These are phyloP conservation scores for Beauveria pseudobassiana DNA, from an alignment of 2,329 filamentous ascomycete species.

Conservation along the genomic window DNA sequence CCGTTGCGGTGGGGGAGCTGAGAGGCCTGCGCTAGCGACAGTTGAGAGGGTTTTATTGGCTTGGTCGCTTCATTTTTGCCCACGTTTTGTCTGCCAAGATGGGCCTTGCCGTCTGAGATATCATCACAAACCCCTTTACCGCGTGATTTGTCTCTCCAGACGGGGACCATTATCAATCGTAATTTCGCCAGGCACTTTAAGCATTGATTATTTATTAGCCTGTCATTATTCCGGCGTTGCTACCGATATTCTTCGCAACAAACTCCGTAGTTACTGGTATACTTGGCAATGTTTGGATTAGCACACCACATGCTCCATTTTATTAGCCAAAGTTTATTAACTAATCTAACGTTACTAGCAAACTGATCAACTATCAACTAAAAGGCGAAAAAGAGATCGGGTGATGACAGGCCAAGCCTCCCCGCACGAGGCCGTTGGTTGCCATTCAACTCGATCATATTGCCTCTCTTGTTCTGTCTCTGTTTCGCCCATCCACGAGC, in stretches of 20 bases:
- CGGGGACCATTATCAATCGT: background rate
- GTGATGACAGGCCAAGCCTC: background rate
- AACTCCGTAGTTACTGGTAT: background rate
- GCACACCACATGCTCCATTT: too few relatives aligned
- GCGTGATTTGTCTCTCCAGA: background rate
- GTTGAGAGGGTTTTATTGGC: background rate
- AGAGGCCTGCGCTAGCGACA: background rate
- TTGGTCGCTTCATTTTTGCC: background rate
- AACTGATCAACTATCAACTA: background rate
- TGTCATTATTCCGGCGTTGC: too few relatives aligned
- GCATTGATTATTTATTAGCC: background rate
- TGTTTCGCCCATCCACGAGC: background rate
- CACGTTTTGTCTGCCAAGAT: background rate
- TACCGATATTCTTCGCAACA: too few relatives aligned
- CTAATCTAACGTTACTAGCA: too few relatives aligned
- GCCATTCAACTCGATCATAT: background rate
- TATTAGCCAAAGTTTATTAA: too few relatives aligned
- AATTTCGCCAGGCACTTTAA: background rate
- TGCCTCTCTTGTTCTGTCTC: background rate
- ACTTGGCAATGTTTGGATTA: background rate
- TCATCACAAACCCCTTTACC: background rate
- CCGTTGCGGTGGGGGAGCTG: too few relatives aligned
- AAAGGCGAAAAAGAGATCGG: background rate
- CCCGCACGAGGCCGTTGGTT: background rate
- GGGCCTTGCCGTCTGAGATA: background rate